Evolutionary conservation across 495 filamentous ascomycete species (phyloP).

Genomic region (Hypoxylon rickii): DNA sequence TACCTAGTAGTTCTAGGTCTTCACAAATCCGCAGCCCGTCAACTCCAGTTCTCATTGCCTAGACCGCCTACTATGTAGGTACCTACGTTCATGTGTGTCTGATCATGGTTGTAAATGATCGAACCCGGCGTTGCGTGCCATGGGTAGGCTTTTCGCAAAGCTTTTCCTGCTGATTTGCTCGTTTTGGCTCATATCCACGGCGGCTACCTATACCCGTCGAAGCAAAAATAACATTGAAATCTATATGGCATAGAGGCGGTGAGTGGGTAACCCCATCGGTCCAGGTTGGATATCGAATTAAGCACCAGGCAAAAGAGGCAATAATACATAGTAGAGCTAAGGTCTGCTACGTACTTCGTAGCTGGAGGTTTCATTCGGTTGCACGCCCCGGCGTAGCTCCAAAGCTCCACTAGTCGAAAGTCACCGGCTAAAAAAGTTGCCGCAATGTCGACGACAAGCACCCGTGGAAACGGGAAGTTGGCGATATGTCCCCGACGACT

Average conservation of each 20-base stretch:
- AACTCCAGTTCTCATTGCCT: no score
- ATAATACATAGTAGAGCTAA: no score
- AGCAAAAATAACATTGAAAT: no score
- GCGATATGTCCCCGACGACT: conserved; percentile 15
- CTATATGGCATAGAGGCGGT: no score
- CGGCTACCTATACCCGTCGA: no score
- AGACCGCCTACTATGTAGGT: neutral
- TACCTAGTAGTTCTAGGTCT: no score
- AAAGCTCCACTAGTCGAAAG: conserved; percentile 2
- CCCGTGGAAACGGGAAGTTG: conserved; percentile 33
- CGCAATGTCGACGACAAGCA: conserved; percentile 29
- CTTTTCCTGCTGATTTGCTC: conserved; percentile 19
- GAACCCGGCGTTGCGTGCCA: conserved; percentile 29
- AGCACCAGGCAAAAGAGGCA: no score
- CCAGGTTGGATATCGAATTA: no score
- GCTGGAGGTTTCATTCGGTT: neutral
- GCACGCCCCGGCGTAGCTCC: conserved; percentile 15
- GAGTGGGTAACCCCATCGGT: no score
- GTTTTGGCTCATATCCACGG: conserved; percentile 10
- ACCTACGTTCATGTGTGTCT: neutral
- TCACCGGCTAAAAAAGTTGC: conserved; percentile 18
- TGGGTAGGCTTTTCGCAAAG: conserved; percentile 29
- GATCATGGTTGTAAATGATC: no score
- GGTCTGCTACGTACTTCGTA: no score
- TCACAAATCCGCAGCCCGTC: no score